Evolutionary conservation across 352 stramenopile species (phyloP).

Genomic region (Phytophthora pinifolia): DNA sequence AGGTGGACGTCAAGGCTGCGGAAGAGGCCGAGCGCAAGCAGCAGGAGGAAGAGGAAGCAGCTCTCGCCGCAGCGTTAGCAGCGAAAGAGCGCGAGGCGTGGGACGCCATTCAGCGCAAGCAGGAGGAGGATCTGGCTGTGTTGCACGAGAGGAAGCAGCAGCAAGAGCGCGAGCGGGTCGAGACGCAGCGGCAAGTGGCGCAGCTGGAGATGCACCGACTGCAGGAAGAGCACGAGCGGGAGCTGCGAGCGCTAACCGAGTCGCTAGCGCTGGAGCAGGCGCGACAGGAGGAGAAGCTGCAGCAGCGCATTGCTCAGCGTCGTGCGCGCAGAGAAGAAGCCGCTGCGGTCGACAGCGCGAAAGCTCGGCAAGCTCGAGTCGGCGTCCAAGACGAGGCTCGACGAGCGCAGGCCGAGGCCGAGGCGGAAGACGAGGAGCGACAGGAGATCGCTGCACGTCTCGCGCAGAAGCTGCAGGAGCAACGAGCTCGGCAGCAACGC

Average conservation of each 20-base stretch:
- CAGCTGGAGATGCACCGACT: constrained; percentile 58
- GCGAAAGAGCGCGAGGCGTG: constrained; percentile 38
- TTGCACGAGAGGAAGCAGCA: constrained; percentile 40
- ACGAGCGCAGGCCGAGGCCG: constrained; percentile 24
- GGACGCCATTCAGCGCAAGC: constrained; percentile 37
- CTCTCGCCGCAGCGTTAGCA: constrained; percentile 25
- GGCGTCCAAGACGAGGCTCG: constrained; percentile 16
- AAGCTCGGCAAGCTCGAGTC: constrained; percentile 5
- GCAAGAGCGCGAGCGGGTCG: constrained; percentile 27
- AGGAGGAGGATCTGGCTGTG: constrained; percentile 39
- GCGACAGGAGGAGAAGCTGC: constrained; percentile 65
- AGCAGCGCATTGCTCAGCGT: constrained; percentile 58
- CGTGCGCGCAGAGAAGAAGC: constrained; percentile 47
- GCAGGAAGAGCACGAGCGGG: constrained; percentile 58
- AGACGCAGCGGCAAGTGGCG: constrained; percentile 42
- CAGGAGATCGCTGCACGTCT: constrained; percentile 32
- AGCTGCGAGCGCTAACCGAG: constrained; percentile 40
- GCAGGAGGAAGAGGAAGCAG: constrained; percentile 32
- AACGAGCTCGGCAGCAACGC: constrained; percentile 49
- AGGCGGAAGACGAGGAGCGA: constrained; percentile 35
- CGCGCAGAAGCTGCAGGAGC: constrained; percentile 46
- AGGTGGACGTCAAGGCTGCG: constrained; percentile 13
- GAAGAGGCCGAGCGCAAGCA: constrained; percentile 38
- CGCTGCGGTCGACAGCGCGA: constrained; percentile 8
- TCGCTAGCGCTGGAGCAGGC: constrained; percentile 58